Percentiles rank a stretch among this genome's conserved stretches.
These are phyloP conservation scores for Auxenochlorella pyrenoidosa DNA, from an alignment of 139 green algal genomes.

Conservation along the genomic window DNA sequence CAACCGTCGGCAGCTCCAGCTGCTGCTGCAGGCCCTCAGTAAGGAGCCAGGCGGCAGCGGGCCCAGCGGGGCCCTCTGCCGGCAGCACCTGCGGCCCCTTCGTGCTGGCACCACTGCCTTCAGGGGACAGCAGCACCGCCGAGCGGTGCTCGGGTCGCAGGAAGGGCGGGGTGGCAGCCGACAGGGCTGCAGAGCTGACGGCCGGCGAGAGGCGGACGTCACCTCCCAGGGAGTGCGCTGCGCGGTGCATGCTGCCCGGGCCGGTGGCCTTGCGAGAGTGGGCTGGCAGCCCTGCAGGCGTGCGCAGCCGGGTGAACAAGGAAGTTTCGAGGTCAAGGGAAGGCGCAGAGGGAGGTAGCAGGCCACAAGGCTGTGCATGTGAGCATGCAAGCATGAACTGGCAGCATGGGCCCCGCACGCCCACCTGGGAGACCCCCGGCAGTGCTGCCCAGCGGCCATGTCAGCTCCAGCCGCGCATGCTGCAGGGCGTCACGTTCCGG, in stretches of 20 bases:
- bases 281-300: not conserved
- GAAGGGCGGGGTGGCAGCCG: not conserved
- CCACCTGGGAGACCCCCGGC: not conserved
- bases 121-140: not conserved
- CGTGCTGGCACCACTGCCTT: not conserved
- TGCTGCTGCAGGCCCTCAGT: not conserved
- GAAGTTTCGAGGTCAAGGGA: not conserved
- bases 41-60: constrained; percentile 10
- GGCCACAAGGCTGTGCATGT: too few relatives aligned
- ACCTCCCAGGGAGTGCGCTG: not conserved
- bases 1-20: constrained; percentile 39
- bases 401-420: too few relatives aligned
- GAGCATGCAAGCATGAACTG: not conserved
- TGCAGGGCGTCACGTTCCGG: constrained; percentile 50
- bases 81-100: not conserved
- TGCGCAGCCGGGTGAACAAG: not conserved
- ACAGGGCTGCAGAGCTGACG: not conserved
- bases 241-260: not conserved
- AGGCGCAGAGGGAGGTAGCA: too few relatives aligned
- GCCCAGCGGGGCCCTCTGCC: not conserved
- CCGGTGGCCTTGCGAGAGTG: not conserved
- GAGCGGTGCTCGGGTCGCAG: constrained; percentile 1
- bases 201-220: not conserved
- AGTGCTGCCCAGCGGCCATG: constrained; percentile 11
- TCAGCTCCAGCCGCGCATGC: constrained; percentile 21